Evolutionary conservation across 1,139 yeast species (phyloP).

Genomic region (Yamadazyma conglobata): DNA sequence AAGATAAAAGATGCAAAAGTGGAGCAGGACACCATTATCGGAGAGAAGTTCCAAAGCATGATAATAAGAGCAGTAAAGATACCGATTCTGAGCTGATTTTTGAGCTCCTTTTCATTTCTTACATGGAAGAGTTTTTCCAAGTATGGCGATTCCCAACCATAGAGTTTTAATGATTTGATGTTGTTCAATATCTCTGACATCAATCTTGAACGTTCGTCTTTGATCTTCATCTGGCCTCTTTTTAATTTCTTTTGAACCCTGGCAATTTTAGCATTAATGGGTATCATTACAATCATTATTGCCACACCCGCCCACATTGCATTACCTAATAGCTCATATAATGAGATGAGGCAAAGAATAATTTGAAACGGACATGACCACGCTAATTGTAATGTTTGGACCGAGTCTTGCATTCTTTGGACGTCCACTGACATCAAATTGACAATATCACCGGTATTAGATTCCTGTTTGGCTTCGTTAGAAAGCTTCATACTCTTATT

Average conservation of each 20-base stretch:
- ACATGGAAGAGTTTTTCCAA: slow-evolving; percentile 27
- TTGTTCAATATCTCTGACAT: slow-evolving; percentile 37
- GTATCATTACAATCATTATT: slow-evolving; percentile 30
- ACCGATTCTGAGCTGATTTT: slow-evolving; percentile 26
- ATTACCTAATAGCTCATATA: slow-evolving; percentile 27
- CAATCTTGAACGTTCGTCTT: slow-evolving; percentile 35
- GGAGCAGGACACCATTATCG: slow-evolving; percentile 32
- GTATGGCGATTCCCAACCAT: slow-evolving; percentile 41
- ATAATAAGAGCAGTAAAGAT: slow-evolving; percentile 27
- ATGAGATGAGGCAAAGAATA: slow-evolving; percentile 23
- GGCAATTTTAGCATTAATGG: slow-evolving; percentile 29
- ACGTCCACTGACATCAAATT: slow-evolving; percentile 38
- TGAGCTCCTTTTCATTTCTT: slow-evolving; percentile 35
- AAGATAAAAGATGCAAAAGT: slow-evolving; percentile 26
- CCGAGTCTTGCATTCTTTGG: slow-evolving; percentile 19
- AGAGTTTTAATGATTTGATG: slow-evolving; percentile 36
- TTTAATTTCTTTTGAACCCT: slow-evolving; percentile 24
- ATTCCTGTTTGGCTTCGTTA: slow-evolving; percentile 32
- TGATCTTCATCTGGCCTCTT: slow-evolving; percentile 25
- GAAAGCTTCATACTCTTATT: slow-evolving; percentile 33
- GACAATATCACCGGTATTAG: slow-evolving; percentile 38
- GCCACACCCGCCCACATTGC: slow-evolving; percentile 35
- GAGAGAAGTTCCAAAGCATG: slow-evolving; percentile 36
- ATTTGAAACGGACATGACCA: slow-evolving; percentile 29
- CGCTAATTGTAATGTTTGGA: slow-evolving; percentile 23